These are phyloP conservation scores for Cercospora canescens DNA, from an alignment of 2,329 filamentous ascomycete species.

Conservation along the genomic window DNA sequence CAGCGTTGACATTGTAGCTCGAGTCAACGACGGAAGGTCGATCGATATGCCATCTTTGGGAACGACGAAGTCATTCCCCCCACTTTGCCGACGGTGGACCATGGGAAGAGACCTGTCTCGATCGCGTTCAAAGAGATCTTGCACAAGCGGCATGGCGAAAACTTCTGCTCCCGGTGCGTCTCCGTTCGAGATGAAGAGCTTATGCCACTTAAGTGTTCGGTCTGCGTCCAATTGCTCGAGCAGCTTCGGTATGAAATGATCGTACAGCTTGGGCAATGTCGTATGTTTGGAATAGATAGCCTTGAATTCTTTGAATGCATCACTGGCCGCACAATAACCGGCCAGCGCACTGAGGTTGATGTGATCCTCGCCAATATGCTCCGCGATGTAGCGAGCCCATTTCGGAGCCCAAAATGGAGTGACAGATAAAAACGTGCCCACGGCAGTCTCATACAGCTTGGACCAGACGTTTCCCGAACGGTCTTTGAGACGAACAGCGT, in stretches of 20 bases:
- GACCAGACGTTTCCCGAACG: not conserved
- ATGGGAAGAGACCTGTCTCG: constrained; percentile 26
- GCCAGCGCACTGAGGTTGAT: constrained; percentile 26
- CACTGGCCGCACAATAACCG: constrained; percentile 19
- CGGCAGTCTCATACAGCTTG: constrained; percentile 15
- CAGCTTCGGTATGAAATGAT: constrained; percentile 40
- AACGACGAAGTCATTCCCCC: not conserved
- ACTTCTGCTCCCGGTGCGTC: constrained; percentile 41
- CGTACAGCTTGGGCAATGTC: constrained; percentile 43
- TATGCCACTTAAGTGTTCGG: constrained; percentile 43
- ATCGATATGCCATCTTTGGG: not conserved
- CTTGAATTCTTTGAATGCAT: constrained; percentile 27
- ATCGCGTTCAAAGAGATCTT: constrained; percentile 29
- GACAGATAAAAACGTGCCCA: constrained; percentile 42
- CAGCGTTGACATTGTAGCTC: constrained; percentile 30
- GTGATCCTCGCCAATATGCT: constrained; percentile 36
- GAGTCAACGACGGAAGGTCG: constrained; percentile 22
- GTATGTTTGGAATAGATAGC: constrained; percentile 40
- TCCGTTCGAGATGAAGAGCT: constrained; percentile 36
- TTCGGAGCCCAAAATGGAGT: constrained; percentile 29
- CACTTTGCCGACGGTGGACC: constrained; percentile 9
- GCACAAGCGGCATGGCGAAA: constrained; percentile 32
- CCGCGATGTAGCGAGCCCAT: constrained; percentile 38
- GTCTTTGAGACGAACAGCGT: constrained; percentile 2
- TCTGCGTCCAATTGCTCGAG: constrained; percentile 28